phyloP scores from a whole-genome alignment of 2,329 filamentous ascomycete genomes.

The Tympanopsis confertula region DNA sequence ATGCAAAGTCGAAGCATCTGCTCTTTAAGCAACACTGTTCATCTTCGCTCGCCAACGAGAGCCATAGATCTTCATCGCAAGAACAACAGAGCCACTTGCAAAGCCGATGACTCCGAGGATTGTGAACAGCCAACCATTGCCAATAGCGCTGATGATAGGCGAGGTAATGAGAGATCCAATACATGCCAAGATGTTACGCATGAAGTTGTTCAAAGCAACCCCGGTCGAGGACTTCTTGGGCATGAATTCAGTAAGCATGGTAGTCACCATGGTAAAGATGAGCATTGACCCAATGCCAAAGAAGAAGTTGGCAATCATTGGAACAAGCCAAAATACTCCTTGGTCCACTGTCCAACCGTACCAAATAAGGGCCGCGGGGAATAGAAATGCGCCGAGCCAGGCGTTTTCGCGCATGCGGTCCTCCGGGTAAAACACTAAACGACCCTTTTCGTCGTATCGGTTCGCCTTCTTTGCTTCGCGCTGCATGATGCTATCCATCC shows the following conservation, averaged over 20 bases:
- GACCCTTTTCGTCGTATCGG: constrained; percentile 55
- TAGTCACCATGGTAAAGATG: constrained; percentile 62
- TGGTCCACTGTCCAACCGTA: constrained; percentile 66
- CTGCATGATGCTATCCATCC: constrained; percentile 74
- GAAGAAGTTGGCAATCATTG: constrained; percentile 55
- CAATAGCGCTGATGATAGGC: constrained; percentile 59
- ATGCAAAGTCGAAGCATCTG: too few relatives aligned
- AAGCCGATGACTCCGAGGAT: constrained; percentile 9
- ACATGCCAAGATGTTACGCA: constrained; percentile 68
- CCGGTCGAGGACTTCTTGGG: constrained; percentile 58
- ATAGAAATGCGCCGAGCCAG: constrained; percentile 62
- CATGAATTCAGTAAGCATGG: constrained; percentile 80
- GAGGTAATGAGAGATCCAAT: constrained; percentile 59
- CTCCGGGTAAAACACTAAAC: constrained; percentile 60
- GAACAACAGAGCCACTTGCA: neutral
- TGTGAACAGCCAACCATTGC: constrained; percentile 68
- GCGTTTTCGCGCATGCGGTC: constrained; percentile 76
- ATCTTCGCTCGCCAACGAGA: neutral
- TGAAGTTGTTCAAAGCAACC: constrained; percentile 72
- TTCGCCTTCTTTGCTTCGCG: constrained; percentile 61
- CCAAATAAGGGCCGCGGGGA: constrained; percentile 59
- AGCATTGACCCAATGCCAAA: constrained; percentile 73
- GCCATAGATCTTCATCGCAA: neutral
- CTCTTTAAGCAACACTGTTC: too few relatives aligned
- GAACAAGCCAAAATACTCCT: constrained; percentile 50